Evolutionary conservation across 2,329 filamentous ascomycete genomes (phyloP).

Genomic region (Fusarium tuaranense): DNA sequence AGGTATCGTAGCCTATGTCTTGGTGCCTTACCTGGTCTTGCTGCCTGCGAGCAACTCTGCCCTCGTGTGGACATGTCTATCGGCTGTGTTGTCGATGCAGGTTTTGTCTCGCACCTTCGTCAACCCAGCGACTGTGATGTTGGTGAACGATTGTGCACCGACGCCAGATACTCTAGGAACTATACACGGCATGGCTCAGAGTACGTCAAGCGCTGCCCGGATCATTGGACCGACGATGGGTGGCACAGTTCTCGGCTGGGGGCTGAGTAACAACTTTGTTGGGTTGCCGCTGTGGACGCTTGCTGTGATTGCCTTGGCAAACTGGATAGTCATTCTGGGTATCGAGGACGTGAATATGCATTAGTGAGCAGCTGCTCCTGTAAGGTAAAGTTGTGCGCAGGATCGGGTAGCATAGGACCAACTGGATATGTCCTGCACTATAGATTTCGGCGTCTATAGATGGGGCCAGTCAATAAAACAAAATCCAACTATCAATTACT

Average conservation of each 20-base stretch:
- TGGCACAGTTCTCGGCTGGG: constrained; percentile 40
- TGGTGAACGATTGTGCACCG: constrained; percentile 43
- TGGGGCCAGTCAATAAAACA: background rate
- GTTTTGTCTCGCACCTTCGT: constrained; percentile 40
- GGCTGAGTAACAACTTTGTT: constrained; percentile 11
- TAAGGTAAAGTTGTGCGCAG: background rate
- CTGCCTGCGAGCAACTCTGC: background rate
- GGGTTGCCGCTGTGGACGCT: background rate
- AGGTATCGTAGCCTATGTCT: background rate
- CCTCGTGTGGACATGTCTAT: background rate
- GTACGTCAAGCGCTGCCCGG: constrained; percentile 38
- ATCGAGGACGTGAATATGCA: background rate
- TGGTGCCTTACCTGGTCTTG: background rate
- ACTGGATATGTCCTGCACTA: background rate
- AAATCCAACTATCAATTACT: background rate
- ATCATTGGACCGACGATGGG: constrained; percentile 41
- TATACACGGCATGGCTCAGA: constrained; percentile 42
- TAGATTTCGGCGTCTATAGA: background rate
- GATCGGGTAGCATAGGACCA: background rate
- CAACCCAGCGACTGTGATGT: constrained; percentile 40
- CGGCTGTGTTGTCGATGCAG: constrained; percentile 30
- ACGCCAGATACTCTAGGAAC: constrained; percentile 37
- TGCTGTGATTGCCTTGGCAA: background rate
- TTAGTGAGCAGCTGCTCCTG: background rate
- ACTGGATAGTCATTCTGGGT: background rate